Evolutionary conservation across 2,329 filamentous ascomycete species (phyloP).

Genomic region (Beauveria bassiana): DNA sequence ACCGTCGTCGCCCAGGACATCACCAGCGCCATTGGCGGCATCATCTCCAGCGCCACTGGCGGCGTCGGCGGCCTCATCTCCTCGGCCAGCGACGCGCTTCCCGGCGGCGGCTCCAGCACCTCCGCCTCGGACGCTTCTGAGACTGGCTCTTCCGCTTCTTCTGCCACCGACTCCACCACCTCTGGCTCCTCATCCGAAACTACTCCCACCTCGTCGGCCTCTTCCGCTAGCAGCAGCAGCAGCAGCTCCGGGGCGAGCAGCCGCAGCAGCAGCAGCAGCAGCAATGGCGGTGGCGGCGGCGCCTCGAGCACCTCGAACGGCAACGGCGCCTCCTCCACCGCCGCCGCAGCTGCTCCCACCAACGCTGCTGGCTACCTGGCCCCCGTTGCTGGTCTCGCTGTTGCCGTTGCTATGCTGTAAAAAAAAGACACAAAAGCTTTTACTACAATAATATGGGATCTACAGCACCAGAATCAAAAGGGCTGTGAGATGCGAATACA

Average conservation of each 20-base stretch:
- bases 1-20: slow-evolving; percentile 5
- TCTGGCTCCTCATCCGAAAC: not conserved
- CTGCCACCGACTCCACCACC: not conserved
- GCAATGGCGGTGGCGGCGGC: not conserved
- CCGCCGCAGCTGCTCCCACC: slow-evolving; percentile 1
- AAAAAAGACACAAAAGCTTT: not conserved
- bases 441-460: not conserved
- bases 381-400: slow-evolving; percentile 9
- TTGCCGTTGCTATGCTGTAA: slow-evolving; percentile 12
- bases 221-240: not conserved
- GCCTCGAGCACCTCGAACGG: not conserved
- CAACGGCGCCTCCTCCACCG: not conserved
- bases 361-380: slow-evolving; percentile 8
- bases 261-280: not conserved
- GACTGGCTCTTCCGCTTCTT: too few species aligned
- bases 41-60: not conserved
- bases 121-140: not conserved
- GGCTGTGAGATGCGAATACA: not conserved
- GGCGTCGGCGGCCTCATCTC: slow-evolving; percentile 6
- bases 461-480: not conserved
- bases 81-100: not conserved
- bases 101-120: not conserved
- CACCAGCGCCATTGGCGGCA: not conserved
- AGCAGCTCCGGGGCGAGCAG: not conserved
- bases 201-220: not conserved